Evolutionary conservation across 2,329 filamentous ascomycete genomes (phyloP).

Genomic region (Fusarium sarcochroum): DNA sequence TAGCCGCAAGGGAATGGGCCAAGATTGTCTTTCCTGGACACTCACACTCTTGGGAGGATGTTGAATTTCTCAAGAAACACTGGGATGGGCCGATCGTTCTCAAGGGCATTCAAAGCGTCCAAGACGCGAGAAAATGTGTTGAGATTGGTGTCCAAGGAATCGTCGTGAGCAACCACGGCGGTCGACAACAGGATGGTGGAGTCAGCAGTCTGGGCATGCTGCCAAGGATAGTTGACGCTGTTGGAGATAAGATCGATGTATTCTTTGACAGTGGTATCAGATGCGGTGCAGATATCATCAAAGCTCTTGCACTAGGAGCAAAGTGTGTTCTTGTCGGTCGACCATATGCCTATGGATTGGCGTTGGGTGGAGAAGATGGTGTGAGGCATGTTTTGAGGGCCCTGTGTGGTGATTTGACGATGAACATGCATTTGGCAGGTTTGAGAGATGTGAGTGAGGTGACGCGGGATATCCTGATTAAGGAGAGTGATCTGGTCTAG

Average conservation of each 20-base stretch:
- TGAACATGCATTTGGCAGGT: slow-evolving; percentile 37
- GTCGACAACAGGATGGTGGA: slow-evolving; percentile 32
- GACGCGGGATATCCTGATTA: slow-evolving; percentile 11
- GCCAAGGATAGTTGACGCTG: slow-evolving; percentile 15
- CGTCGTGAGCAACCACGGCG: slow-evolving; percentile 33
- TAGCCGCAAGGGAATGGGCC: slow-evolving; percentile 33
- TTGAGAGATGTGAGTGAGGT: slow-evolving; percentile 25
- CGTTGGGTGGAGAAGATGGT: slow-evolving; percentile 12
- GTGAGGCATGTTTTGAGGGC: slow-evolving; percentile 27
- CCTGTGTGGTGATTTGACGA: slow-evolving; percentile 30
- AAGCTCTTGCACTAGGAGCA: slow-evolving; percentile 7
- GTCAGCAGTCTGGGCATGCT: slow-evolving; percentile 35
- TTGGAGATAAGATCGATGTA: slow-evolving; percentile 12
- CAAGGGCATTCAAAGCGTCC: slow-evolving; percentile 30
- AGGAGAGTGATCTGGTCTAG: slow-evolving; percentile 11
- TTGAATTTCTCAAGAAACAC: slow-evolving; percentile 31
- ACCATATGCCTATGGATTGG: slow-evolving; percentile 16
- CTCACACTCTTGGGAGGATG: slow-evolving; percentile 30
- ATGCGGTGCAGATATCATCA: slow-evolving; percentile 28
- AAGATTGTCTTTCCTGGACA: slow-evolving; percentile 36
- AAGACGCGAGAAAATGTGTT: slow-evolving; percentile 26
- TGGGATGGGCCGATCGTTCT: slow-evolving; percentile 33
- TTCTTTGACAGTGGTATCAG: slow-evolving; percentile 22
- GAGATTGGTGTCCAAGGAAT: slow-evolving; percentile 33
- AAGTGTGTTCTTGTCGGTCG: slow-evolving; percentile 25